Percentiles rank a stretch among this genome's conserved stretches.
These are phyloP conservation scores for Eucommia ulmoides DNA, from an alignment of 257 asterid genomes.

Conservation along the genomic window DNA sequence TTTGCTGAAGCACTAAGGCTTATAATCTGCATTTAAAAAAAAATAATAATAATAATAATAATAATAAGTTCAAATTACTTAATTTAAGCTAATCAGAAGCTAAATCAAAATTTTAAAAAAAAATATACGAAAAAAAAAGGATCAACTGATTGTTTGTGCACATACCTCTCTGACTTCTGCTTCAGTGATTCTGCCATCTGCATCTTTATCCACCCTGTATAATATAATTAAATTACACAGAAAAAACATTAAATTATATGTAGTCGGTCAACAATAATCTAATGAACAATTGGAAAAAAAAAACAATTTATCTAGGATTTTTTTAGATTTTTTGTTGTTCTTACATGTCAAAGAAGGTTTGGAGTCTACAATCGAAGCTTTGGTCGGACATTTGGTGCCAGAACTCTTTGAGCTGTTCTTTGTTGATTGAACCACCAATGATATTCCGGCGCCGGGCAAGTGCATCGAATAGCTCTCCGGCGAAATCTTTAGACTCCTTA, in stretches of 20 bases:
- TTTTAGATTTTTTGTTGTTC: not conserved
- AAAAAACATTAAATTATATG: too few relatives aligned
- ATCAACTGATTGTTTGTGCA: not conserved
- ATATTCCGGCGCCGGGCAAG: conserved; percentile 54
- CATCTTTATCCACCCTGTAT: conserved; percentile 91
- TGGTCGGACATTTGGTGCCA: conserved; percentile 82
- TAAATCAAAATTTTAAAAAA: too few relatives aligned
- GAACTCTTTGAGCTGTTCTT: conserved; percentile 50
- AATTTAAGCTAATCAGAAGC: too few relatives aligned
- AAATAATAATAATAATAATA: too few relatives aligned
- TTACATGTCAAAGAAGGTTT: conserved; percentile 89
- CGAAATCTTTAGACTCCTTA: conserved; percentile 63
- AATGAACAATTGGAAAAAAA: too few relatives aligned
- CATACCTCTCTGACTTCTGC: conserved; percentile 89
- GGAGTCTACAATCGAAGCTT: conserved; percentile 76
- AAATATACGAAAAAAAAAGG: too few relatives aligned
- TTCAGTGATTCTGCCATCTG: conserved; percentile 68
- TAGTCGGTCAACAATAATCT: too few relatives aligned
- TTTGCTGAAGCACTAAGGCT: conserved; percentile 85
- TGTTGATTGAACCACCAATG: conserved; percentile 40
- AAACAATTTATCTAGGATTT: too few relatives aligned
- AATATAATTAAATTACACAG: too few relatives aligned
- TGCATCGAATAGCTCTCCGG: conserved; percentile 67
- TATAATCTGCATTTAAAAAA: conserved; percentile 77
- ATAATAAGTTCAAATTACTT: too few relatives aligned